These are phyloP conservation scores for Teunomyces pallodes DNA, from an alignment of 805 yeast genomes.

Conservation along the genomic window DNA sequence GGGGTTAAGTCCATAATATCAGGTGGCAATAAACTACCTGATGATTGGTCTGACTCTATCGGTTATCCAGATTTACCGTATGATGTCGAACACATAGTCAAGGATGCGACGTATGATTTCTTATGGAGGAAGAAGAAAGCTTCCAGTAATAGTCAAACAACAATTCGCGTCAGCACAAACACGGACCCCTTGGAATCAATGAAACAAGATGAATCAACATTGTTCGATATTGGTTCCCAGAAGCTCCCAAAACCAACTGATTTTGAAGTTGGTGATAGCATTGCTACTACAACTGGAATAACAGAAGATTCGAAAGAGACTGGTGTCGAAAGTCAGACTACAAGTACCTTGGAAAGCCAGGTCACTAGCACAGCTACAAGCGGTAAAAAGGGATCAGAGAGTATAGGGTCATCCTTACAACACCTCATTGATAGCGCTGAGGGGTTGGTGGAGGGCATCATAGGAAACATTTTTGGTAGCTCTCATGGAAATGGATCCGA, in stretches of 20 bases:
- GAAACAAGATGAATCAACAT: constrained; percentile 20
- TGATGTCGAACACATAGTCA: constrained; percentile 41
- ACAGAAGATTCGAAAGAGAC: not conserved
- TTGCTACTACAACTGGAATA: not conserved
- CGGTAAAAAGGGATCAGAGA: not conserved
- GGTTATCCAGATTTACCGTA: constrained; percentile 52
- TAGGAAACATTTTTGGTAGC: not conserved
- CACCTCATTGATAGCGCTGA: not conserved
- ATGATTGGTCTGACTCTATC: constrained; percentile 46
- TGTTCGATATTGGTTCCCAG: constrained; percentile 13
- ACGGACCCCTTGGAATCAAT: constrained; percentile 23
- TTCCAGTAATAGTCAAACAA: constrained; percentile 3
- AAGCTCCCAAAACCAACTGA: constrained; percentile 28
- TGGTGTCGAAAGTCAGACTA: not conserved
- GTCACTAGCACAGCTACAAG: not conserved
- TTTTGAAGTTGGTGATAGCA: constrained; percentile 11
- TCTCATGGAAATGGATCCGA: not conserved
- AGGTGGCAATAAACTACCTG: constrained; percentile 27
- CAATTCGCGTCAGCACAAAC: constrained; percentile 20
- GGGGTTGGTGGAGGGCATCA: not conserved
- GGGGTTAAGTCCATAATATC: constrained; percentile 18
- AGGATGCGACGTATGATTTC: constrained; percentile 52
- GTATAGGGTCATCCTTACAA: not conserved
- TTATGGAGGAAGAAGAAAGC: constrained; percentile 24
- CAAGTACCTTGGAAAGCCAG: not conserved